A percentile compares a stretch with the other conserved stretches of the same genome.
Conservation (phyloP, 2,329 filamentous ascomycete species). For the Pleomassaria siparia region DNA sequence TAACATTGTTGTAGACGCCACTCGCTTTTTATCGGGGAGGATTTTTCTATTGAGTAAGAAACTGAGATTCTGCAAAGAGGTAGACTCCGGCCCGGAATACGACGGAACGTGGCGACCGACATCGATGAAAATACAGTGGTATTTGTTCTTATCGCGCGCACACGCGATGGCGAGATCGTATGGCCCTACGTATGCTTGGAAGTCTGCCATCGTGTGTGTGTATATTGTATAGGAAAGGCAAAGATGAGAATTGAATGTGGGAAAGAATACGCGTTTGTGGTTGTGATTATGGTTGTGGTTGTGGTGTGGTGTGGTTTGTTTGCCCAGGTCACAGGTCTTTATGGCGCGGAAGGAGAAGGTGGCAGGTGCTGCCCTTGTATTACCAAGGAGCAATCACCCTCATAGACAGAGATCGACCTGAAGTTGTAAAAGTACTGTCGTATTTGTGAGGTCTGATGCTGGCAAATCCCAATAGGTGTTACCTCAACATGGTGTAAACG, state of each 20-base stretch:
- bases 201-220: background rate
- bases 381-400: too few relatives aligned
- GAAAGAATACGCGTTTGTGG: background rate
- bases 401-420: too few relatives aligned
- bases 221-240: background rate
- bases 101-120: conserved; percentile 12
- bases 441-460: too few relatives aligned
- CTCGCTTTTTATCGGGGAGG: background rate
- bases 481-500: too few relatives aligned
- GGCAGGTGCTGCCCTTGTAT: too few relatives aligned
- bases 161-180: conserved; percentile 16
- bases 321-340: too few relatives aligned
- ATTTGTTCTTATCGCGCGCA: conserved; percentile 10
- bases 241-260: background rate
- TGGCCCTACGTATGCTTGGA: background rate
- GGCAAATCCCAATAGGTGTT: too few relatives aligned
- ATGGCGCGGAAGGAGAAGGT: too few relatives aligned
- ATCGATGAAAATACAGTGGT: conserved; percentile 20
- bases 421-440: too few relatives aligned
- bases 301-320: too few relatives aligned
- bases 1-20: conserved; percentile 18
- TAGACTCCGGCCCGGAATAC: background rate
- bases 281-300: too few relatives aligned
- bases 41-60: conserved; percentile 7
- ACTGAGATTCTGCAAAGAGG: conserved; percentile 15